Percentiles rank a stretch among this genome's conserved stretches.
These are phyloP conservation scores for Ciborinia camelliae DNA, from an alignment of 2,329 filamentous ascomycete genomes.

Conservation along the genomic window DNA sequence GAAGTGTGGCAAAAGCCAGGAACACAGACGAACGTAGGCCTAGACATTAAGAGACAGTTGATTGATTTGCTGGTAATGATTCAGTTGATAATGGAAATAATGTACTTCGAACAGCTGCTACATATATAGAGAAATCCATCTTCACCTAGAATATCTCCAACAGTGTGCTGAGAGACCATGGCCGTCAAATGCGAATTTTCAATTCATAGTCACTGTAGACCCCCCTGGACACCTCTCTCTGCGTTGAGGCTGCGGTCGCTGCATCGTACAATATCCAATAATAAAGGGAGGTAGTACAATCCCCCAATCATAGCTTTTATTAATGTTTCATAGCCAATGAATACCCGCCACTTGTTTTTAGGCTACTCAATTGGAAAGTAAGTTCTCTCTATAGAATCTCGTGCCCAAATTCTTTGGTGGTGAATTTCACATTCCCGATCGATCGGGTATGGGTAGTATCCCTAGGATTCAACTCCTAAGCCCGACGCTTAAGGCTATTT, in stretches of 20 bases:
- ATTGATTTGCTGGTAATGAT: neutral
- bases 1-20: conserved; percentile 42
- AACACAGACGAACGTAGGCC: conserved; percentile 42
- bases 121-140: conserved; percentile 19
- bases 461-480: conserved; percentile 16
- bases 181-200: conserved; percentile 8
- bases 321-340: conserved; percentile 9
- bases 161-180: conserved; percentile 12
- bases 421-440: neutral
- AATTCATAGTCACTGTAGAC: conserved; percentile 3
- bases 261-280: conserved; percentile 17
- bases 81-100: neutral
- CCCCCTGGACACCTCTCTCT: conserved; percentile 11
- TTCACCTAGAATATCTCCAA: conserved; percentile 12
- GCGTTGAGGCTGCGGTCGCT: conserved; percentile 9
- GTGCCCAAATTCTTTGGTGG: conserved; percentile 3
- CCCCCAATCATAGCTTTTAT: conserved; percentile 7
- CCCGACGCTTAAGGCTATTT: conserved; percentile 6
- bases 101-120: conserved; percentile 10
- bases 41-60: conserved; percentile 26
- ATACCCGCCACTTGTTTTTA: conserved; percentile 15
- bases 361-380: conserved; percentile 9
- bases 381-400: conserved; percentile 1
- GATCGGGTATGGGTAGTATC: conserved; percentile 18
- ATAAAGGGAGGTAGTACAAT: neutral